These are phyloP conservation scores for Arthrinium puccinioides DNA, from an alignment of 2,329 filamentous ascomycete genomes.

Conservation along the genomic window DNA sequence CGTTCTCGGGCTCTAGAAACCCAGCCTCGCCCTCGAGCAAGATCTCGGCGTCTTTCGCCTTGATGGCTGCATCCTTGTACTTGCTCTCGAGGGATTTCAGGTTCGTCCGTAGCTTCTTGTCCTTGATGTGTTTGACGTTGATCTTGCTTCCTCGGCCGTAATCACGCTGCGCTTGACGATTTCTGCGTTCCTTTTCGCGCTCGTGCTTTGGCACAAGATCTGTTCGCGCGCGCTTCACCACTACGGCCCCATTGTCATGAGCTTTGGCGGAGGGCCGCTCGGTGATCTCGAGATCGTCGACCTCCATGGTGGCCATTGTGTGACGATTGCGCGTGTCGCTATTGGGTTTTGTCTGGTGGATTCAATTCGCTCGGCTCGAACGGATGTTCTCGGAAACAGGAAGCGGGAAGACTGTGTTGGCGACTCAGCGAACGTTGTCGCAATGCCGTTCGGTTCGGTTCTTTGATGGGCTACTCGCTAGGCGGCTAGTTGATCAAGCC, in stretches of 20 bases:
- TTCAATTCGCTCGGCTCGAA: too few relatives aligned
- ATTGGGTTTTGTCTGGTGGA: too few relatives aligned
- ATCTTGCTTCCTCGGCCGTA: slow-evolving; percentile 83
- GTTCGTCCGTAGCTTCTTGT: slow-evolving; percentile 84
- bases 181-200: slow-evolving; percentile 41
- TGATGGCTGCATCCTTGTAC: slow-evolving; percentile 71
- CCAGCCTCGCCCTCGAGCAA: slow-evolving; percentile 80
- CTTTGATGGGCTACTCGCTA: too few relatives aligned
- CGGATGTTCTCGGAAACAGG: too few relatives aligned
- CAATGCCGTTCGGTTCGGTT: too few relatives aligned
- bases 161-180: slow-evolving; percentile 58
- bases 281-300: slow-evolving; percentile 17
- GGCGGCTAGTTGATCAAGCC: too few relatives aligned
- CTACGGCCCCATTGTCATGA: slow-evolving; percentile 45
- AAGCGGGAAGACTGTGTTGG: too few relatives aligned
- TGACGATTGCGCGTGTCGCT: too few relatives aligned
- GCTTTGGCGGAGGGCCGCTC: slow-evolving; percentile 26
- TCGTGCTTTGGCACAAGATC: slow-evolving; percentile 46
- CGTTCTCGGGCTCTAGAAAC: slow-evolving; percentile 80
- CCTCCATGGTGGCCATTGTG: slow-evolving; percentile 22
- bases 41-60: slow-evolving; percentile 93
- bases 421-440: too few relatives aligned
- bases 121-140: slow-evolving; percentile 64
- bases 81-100: slow-evolving; percentile 73
- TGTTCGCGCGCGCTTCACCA: slow-evolving; percentile 40